Percentiles rank a stretch among this genome's conserved stretches.
Conservation (phyloP, 2,329 filamentous ascomycete species). For the Trichoderma oligosporum region DNA sequence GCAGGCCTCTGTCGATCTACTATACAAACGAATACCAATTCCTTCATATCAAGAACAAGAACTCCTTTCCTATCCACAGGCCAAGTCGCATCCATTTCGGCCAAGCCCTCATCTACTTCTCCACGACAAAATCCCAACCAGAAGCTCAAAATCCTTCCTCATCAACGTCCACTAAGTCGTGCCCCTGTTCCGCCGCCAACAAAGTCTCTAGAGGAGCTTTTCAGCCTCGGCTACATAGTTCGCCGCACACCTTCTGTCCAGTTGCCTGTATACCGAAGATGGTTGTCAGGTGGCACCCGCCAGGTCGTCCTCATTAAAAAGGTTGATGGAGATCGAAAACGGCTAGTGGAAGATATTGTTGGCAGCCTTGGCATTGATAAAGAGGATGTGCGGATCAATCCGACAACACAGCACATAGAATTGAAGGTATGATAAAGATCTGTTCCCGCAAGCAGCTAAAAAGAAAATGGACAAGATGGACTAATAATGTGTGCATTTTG, state of each 20-base stretch:
- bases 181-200: constrained; percentile 30
- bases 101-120: constrained; percentile 26
- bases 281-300: constrained; percentile 71
- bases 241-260: constrained; percentile 66
- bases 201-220: constrained; percentile 32
- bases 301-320: constrained; percentile 73
- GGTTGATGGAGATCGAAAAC: constrained; percentile 67
- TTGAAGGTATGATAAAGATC: constrained; percentile 56
- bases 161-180: constrained; percentile 27
- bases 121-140: constrained; percentile 27
- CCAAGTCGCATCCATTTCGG: constrained; percentile 23
- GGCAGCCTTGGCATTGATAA: constrained; percentile 53
- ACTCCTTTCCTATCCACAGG: constrained; percentile 21
- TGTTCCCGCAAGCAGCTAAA: no score
- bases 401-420: constrained; percentile 67
- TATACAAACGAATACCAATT: constrained; percentile 5
- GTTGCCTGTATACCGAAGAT: constrained; percentile 71
- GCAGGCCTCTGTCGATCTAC: constrained; percentile 19
- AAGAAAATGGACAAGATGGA: neutral
- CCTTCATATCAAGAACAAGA: constrained; percentile 18
- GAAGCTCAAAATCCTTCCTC: constrained; percentile 28
- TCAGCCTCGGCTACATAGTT: constrained; percentile 60
- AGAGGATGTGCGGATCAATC: constrained; percentile 52
- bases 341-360: constrained; percentile 61
- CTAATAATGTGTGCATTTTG: neutral